Percentiles rank a stretch among this genome's conserved stretches.
phyloP scores from a whole-genome alignment of 352 stramenopile species.

The Phytopythium vexans region DNA sequence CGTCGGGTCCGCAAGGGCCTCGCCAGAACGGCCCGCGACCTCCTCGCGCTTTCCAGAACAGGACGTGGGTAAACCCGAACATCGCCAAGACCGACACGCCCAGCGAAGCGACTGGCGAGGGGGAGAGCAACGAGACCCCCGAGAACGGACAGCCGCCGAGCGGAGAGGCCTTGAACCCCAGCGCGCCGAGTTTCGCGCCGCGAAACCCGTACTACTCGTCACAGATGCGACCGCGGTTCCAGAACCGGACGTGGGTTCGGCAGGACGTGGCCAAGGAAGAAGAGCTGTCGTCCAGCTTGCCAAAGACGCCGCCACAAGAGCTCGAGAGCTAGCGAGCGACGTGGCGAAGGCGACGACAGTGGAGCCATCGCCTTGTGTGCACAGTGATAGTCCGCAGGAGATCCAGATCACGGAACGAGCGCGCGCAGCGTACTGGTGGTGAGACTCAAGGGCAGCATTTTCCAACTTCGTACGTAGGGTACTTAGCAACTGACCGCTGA shows the following conservation, averaged over 20 bases:
- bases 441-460: conserved; percentile 4
- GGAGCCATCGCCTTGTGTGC: not conserved
- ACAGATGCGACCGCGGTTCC: conserved; percentile 79
- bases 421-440: not conserved
- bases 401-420: no score
- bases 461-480: conserved; percentile 4
- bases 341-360: conserved; percentile 10
- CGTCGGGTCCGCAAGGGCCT: conserved; percentile 15
- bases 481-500: no score
- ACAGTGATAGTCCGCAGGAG: no score
- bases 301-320: conserved; percentile 67
- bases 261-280: conserved; percentile 67
- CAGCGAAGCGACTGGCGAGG: conserved; percentile 19
- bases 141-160: not conserved
- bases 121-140: conserved; percentile 2
- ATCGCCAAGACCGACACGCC: conserved; percentile 49
- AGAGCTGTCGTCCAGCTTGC: conserved; percentile 69
- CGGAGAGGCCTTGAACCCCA: conserved; percentile 25
- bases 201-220: conserved; percentile 66
- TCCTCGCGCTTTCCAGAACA: conserved; percentile 71
- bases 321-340: conserved; percentile 17
- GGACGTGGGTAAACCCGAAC: conserved; percentile 84
- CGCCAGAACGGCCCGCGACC: conserved; percentile 26
- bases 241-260: conserved; percentile 88
- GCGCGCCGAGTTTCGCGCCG: conserved; percentile 36